A percentile compares a stretch with the other conserved stretches of the same genome.
These are phyloP conservation scores for Pleurotus tuoliensis DNA, from an alignment of 768 basidiomycete genomes.

Conservation along the genomic window DNA sequence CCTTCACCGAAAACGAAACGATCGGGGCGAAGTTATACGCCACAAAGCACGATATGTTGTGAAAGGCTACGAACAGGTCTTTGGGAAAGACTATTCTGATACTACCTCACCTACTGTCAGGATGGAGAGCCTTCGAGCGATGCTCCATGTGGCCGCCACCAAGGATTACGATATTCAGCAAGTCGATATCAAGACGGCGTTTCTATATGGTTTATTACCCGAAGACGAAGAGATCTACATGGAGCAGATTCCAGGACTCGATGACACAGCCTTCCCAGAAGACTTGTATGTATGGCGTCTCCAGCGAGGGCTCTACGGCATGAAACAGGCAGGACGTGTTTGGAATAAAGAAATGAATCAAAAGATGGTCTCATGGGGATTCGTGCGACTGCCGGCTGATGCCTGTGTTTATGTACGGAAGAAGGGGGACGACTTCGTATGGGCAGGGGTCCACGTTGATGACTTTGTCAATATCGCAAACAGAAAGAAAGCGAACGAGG, in stretches of 20 bases:
- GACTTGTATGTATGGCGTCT: neutral
- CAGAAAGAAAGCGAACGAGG: slow-evolving; percentile 7
- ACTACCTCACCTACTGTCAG: slow-evolving; percentile 23
- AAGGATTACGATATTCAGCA: slow-evolving; percentile 32
- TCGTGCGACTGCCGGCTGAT: slow-evolving; percentile 26
- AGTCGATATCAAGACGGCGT: slow-evolving; percentile 37
- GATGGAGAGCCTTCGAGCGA: slow-evolving; percentile 29
- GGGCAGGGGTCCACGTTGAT: slow-evolving; percentile 32
- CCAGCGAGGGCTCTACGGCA: slow-evolving; percentile 29
- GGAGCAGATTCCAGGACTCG: slow-evolving; percentile 27
- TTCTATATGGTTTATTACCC: slow-evolving; percentile 28
- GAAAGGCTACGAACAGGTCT: slow-evolving; percentile 37
- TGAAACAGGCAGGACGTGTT: slow-evolving; percentile 15
- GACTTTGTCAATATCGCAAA: slow-evolving; percentile 22
- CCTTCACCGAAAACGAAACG: slow-evolving; percentile 32
- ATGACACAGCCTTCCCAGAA: slow-evolving; percentile 19
- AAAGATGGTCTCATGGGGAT: slow-evolving; percentile 24
- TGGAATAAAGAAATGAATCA: slow-evolving; percentile 32
- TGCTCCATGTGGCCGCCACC: slow-evolving; percentile 30
- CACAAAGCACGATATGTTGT: slow-evolving; percentile 38
- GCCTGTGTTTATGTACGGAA: slow-evolving; percentile 22
- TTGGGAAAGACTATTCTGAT: slow-evolving; percentile 36
- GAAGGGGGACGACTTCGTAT: slow-evolving; percentile 11
- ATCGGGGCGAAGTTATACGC: slow-evolving; percentile 26
- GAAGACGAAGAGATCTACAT: slow-evolving; percentile 28